These are phyloP conservation scores for Rhododendron kiyosumense DNA, from an alignment of 148 eudicot genomes.

Conservation along the genomic window DNA sequence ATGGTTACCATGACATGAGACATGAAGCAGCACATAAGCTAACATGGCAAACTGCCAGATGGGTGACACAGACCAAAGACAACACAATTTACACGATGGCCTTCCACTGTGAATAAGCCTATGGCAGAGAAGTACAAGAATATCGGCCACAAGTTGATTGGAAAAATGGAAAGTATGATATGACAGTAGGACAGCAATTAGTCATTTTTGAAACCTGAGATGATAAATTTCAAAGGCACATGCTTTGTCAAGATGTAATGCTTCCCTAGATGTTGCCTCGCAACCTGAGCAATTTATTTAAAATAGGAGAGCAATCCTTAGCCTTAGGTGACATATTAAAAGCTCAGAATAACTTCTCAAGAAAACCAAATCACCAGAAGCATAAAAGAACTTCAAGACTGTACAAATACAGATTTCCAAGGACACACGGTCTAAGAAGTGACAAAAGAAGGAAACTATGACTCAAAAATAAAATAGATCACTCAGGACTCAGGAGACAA, in stretches of 20 bases:
- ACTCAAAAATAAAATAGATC: neutral
- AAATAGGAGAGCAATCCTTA: neutral
- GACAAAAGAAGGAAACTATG: neutral
- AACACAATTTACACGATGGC: neutral
- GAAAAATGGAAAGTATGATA: neutral
- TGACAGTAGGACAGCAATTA: neutral
- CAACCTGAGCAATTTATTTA: neutral
- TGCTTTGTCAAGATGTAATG: neutral
- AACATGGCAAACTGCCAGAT: neutral
- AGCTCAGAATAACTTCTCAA: neutral
- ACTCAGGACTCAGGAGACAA: neutral
- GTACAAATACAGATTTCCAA: neutral
- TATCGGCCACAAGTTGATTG: neutral
- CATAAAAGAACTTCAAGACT: neutral
- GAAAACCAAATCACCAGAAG: neutral
- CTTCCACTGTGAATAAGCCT: neutral
- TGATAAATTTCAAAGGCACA: neutral
- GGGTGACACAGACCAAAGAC: neutral
- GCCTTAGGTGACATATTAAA: neutral
- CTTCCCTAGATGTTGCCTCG: neutral
- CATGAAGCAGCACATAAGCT: neutral
- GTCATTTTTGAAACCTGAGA: neutral
- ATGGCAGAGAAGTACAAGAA: neutral
- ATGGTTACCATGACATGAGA: neutral
- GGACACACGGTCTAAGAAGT: neutral